A percentile compares a stretch with the other conserved stretches of the same genome.
Conservation (phyloP, 2,329 filamentous ascomycete species). For the Cladosporium colombiae region DNA sequence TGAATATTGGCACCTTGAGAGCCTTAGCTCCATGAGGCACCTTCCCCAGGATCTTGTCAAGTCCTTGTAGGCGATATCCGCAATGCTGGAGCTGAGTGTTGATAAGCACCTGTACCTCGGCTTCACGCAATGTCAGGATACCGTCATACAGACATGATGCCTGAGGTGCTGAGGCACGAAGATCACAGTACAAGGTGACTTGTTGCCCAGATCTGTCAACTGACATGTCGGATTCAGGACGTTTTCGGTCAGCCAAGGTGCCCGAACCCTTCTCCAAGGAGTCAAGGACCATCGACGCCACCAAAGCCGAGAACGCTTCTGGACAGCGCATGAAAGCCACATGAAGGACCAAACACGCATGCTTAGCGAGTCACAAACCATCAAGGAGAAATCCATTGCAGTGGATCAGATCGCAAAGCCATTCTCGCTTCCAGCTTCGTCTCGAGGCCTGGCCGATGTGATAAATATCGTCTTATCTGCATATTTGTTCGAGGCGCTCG, state of each 20-base stretch:
- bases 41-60: not conserved
- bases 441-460: not conserved
- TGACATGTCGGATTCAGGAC: not conserved
- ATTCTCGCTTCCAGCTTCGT: not conserved
- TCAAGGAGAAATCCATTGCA: not conserved
- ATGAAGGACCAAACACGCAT: not conserved
- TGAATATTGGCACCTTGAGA: not conserved
- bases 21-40: not conserved
- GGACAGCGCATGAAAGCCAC: not conserved
- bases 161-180: not conserved
- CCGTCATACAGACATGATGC: not conserved
- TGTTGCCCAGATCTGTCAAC: not conserved
- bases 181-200: not conserved
- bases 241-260: not conserved
- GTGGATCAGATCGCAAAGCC: not conserved
- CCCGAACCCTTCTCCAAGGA: too few relatives aligned
- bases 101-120: not conserved
- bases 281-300: not conserved
- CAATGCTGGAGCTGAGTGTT: not conserved
- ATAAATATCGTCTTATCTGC: not conserved
- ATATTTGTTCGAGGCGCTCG: not conserved
- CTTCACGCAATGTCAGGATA: not conserved
- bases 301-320: not conserved
- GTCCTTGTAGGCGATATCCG: not conserved
- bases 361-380: not conserved